Base-by-base conservation (phyloP, 352 stramenopile species). In the Pythium rhizo-oryzae region DNA sequence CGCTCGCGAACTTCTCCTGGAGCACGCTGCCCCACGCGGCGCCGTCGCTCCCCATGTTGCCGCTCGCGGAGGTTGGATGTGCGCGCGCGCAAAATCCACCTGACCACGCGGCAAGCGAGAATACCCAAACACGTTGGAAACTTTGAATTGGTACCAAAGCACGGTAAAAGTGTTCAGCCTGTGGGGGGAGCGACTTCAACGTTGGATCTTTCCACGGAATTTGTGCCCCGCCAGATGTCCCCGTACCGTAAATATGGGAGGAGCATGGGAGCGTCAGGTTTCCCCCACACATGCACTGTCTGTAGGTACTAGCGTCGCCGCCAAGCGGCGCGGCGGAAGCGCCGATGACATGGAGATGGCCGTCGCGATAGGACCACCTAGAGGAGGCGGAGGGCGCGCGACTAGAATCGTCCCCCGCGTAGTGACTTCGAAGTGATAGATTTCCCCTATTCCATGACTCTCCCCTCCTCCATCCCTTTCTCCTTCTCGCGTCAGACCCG, bases 1-100 rank as follows among this genome's bases (percentile, higher is more conserved):
- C 84, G 51, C 71, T 74, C 65, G 88, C 78, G 46, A 78, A 90
- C 59, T 90, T 89, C 8, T 93, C 85, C 64, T 92, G 85, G 53
- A 95, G 75, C 74, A 86, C 69, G 58, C 82, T 79, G 58, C 67
- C 67, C 67, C 90, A 93, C 55, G 77, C 72, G 44, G 44, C 44
- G 16, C 19, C 24, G 7, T 23, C 65, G 4, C 13, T 19, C 5
- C 57, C 35, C 5, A 8, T 21, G 18, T 46, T 15, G 7, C 12
- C 35, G 7, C 35, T 12, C 35, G 7, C 35, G 12, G 12, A 41
- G 12, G 7, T 41, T 12, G 9, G 37, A 51, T 49, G 33, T 61
- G 25, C 49, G 15, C 51, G 51, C 51, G 15, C 51, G 4, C 2
- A 58, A 39, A 41, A 16, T 16, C 35, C 37, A 30, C 25, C 16